Conservation (phyloP, 345 rosid species). For the Salix udensis region DNA sequence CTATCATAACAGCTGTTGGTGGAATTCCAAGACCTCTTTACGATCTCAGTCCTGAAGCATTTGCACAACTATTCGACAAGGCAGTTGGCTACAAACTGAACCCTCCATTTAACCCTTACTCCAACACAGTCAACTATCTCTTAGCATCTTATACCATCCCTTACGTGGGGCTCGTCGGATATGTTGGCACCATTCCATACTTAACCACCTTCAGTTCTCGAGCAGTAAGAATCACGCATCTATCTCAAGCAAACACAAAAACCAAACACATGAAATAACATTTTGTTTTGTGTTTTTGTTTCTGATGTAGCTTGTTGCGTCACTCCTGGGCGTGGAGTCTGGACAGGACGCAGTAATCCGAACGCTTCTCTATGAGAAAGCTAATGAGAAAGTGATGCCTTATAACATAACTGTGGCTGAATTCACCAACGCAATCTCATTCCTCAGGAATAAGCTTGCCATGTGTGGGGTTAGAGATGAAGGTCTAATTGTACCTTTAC, state of each 20-base stretch:
- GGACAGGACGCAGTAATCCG: constrained; percentile 70
- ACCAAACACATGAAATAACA: neutral
- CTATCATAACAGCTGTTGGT: constrained; percentile 47
- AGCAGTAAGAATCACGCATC: constrained; percentile 29
- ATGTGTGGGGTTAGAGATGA: constrained; percentile 47
- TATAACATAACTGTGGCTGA: constrained; percentile 38
- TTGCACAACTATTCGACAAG: constrained; percentile 41
- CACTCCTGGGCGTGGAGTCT: constrained; percentile 56
- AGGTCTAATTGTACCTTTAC: constrained; percentile 39
- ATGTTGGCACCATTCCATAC: constrained; percentile 58
- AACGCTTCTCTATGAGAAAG: constrained; percentile 43
- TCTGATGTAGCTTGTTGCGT: constrained; percentile 42
- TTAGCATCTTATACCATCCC: constrained; percentile 58
- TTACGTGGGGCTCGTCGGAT: constrained; percentile 64
- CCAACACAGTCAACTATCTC: constrained; percentile 44
- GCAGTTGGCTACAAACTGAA: constrained; percentile 43
- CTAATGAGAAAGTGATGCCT: constrained; percentile 21
- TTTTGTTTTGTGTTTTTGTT: neutral
- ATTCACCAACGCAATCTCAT: constrained; percentile 31
- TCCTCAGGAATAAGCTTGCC: constrained; percentile 34
- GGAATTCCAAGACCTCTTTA: constrained; percentile 55
- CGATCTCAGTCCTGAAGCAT: constrained; percentile 41
- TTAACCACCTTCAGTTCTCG: constrained; percentile 32
- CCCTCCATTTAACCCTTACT: constrained; percentile 69
- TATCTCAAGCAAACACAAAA: neutral